These are phyloP conservation scores for Microbotryomycetes sp. DNA, from an alignment of 1,284 basidiomycete species.

Conservation along the genomic window DNA sequence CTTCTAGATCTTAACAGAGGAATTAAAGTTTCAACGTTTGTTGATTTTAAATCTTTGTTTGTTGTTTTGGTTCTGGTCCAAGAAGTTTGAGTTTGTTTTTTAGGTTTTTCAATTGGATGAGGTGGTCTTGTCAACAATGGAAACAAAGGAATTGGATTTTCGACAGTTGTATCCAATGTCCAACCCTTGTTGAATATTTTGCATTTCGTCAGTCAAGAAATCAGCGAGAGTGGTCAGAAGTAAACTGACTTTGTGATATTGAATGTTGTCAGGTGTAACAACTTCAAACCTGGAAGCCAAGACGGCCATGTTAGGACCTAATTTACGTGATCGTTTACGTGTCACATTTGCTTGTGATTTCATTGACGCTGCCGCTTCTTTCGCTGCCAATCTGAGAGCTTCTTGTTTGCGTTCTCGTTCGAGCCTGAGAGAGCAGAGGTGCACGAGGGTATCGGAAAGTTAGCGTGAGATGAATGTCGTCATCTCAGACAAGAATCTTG, in stretches of 20 bases:
- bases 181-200: conserved; percentile 22
- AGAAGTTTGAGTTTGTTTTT: conserved; percentile 19
- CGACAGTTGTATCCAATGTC: conserved; percentile 23
- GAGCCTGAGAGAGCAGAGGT: not conserved
- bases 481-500: not conserved
- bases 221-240: fast-evolving
- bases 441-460: conserved; percentile 8
- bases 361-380: conserved; percentile 8
- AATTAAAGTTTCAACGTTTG: not conserved
- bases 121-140: conserved; percentile 27
- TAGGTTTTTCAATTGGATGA: conserved; percentile 16
- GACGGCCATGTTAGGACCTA: conserved; percentile 17
- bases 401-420: not conserved
- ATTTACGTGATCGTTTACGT: conserved; percentile 22
- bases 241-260: conserved; percentile 18
- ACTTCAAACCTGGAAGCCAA: conserved; percentile 22
- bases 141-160: conserved; percentile 18
- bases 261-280: conserved; percentile 22
- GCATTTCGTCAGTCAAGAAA: no score
- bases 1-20: conserved; percentile 14
- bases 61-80: conserved; percentile 26
- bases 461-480: not conserved
- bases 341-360: no score
- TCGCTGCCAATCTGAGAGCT: not conserved
- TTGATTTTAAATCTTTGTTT: conserved; percentile 4